Base-by-base conservation (phyloP, 2,329 filamentous ascomycete genomes). In the Colletotrichum sp. region DNA sequence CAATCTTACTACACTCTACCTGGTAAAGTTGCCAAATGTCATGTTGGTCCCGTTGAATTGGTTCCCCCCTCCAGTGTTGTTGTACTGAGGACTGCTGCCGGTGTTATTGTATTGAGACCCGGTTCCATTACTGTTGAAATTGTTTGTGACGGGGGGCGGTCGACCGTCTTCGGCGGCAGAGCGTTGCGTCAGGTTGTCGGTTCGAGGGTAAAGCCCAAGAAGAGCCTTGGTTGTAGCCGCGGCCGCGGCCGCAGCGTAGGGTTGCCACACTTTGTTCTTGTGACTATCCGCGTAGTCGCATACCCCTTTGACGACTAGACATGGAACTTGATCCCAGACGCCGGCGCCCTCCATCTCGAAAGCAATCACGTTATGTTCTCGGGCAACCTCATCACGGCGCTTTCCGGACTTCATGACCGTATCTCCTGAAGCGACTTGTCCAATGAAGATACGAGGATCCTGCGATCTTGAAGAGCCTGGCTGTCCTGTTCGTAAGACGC, bases 261-360 rank as follows among this genome's bases (percentile, higher is more conserved):
- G 67, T 66, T 86, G 84, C 84, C 83, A 86, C 4, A 21, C 71
- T 57, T 84, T 84, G 67, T 79, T 83, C 76, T 86, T 85, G 77
- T 86, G 85, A 28, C 83, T 82, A 72, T 87, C 85, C 0, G 83
- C 82, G 66, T 87, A 87, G 78, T 86, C 83, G 67, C 81, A 84
- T 2, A 85, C 81, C 5, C 84, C 83, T 30, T 86, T 85, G 59
- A 88, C 82, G 0, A 85, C 77, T 1, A 88, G 71, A 7, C 83
- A 86, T 0, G 86, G 84, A 0, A 86, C 61, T 1, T 79, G 77
- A 5, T 82, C 80, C 80, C 80, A 84, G 0, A 80, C 61, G 0
- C 84, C 84, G 3, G 83, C 82, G 0, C 80, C 81, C 30, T 84
- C 84, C 81, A 82, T 85, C 75, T 85, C 84, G 52, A 85, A 85